Conservation (phyloP, 1,284 basidiomycete species). For the Hemileia vastatrix region DNA sequence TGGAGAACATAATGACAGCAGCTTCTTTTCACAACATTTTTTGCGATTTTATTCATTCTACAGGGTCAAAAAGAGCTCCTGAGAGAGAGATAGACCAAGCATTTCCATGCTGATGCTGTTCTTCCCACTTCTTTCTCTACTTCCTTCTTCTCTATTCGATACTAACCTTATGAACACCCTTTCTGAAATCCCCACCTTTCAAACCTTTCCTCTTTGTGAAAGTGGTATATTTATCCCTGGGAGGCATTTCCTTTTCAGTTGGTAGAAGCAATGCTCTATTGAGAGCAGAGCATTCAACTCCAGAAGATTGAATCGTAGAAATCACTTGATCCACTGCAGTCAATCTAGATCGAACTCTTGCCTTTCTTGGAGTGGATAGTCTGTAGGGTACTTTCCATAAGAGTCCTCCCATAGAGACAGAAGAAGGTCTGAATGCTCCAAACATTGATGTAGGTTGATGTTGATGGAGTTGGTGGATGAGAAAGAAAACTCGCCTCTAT, state of each 20-base stretch:
- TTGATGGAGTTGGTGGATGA: too few species aligned
- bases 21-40: too few species aligned
- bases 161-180: slow-evolving; percentile 87
- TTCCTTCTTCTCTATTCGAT: too few species aligned
- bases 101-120: not conserved
- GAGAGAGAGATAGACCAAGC: not conserved
- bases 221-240: slow-evolving; percentile 89
- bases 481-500: too few species aligned
- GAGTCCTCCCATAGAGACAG: slow-evolving; percentile 60
- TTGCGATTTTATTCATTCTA: too few species aligned
- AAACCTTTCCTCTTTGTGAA: slow-evolving; percentile 62
- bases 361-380: slow-evolving; percentile 78
- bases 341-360: slow-evolving; percentile 74
- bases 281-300: slow-evolving; percentile 64
- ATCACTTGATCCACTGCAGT: slow-evolving; percentile 90
- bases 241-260: slow-evolving; percentile 74
- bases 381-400: slow-evolving; percentile 81
- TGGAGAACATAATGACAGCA: too few species aligned
- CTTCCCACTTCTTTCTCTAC: too few species aligned
- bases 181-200: too few species aligned
- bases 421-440: slow-evolving; percentile 61
- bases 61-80: slow-evolving; percentile 71
- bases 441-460: slow-evolving; percentile 52
- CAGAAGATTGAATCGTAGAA: slow-evolving; percentile 68
- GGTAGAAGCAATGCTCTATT: slow-evolving; percentile 63